phyloP scores from a whole-genome alignment of 768 basidiomycete genomes.

The Russula compacta region DNA sequence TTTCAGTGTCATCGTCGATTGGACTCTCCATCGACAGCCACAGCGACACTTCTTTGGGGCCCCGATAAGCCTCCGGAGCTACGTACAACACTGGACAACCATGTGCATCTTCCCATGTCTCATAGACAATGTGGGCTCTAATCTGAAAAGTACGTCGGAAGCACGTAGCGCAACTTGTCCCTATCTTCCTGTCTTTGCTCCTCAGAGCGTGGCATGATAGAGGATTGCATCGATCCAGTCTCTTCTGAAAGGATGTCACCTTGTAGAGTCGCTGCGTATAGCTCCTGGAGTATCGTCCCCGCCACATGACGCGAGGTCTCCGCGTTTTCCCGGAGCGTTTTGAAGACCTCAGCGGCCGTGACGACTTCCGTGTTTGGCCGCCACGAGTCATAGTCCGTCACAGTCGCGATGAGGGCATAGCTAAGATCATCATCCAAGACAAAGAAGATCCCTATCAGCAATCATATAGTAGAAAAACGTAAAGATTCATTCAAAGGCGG shows the following conservation, averaged over 20 bases:
- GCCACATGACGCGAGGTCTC: conserved; percentile 75
- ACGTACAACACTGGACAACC: background rate
- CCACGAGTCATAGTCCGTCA: conserved; percentile 97
- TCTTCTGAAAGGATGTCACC: conserved; percentile 57
- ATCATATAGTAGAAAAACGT: background rate
- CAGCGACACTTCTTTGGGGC: background rate
- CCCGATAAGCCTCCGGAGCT: background rate
- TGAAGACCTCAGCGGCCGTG: conserved; percentile 85
- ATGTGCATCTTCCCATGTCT: background rate
- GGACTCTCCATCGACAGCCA: background rate
- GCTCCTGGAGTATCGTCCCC: conserved; percentile 56
- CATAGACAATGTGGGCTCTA: background rate
- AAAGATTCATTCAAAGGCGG: conserved; percentile 16
- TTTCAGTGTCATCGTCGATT: background rate
- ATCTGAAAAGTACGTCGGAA: conserved; percentile 63
- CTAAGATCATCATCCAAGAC: conserved; percentile 32
- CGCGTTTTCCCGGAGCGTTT: conserved; percentile 80
- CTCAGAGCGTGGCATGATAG: conserved; percentile 67
- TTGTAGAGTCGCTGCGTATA: conserved; percentile 48
- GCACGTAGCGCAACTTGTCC: conserved; percentile 62
- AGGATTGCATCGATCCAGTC: conserved; percentile 73
- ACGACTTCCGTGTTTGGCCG: conserved; percentile 70
- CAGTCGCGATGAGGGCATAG: conserved; percentile 83
- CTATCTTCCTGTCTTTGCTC: conserved; percentile 49
- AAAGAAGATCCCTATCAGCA: background rate